Evolutionary conservation across 164 flowering plant genomes (phyloP).

Genomic region (Magnolia kwangsiensis): DNA sequence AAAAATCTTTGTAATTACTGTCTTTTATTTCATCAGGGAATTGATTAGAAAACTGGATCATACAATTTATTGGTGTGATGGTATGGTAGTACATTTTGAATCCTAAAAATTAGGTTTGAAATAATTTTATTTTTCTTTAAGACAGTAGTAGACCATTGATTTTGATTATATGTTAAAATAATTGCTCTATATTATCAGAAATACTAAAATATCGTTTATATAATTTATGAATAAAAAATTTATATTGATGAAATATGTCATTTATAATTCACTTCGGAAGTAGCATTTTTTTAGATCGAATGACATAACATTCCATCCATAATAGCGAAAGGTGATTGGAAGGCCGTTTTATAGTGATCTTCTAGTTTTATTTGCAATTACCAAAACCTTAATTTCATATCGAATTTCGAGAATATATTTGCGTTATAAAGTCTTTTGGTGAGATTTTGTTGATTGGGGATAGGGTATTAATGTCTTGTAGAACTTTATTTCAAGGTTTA

Average conservation of each 20-base stretch:
- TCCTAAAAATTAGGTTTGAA: background rate
- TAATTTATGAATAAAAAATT: too few relatives aligned
- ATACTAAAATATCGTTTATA: background rate
- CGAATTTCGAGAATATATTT: background rate
- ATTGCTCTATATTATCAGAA: too few relatives aligned
- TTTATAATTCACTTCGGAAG: too few relatives aligned
- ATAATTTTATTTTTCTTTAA: too few relatives aligned
- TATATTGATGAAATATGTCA: background rate
- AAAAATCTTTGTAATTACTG: too few relatives aligned
- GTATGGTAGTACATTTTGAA: too few relatives aligned
- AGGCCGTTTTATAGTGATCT: background rate
- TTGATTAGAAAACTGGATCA: background rate
- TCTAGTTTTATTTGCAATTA: background rate
- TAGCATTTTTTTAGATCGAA: too few relatives aligned
- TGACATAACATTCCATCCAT: background rate
- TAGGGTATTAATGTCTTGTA: background rate
- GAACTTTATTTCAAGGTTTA: too few relatives aligned
- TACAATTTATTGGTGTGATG: background rate
- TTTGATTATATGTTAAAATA: too few relatives aligned
- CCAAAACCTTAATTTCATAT: background rate
- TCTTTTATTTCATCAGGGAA: background rate
- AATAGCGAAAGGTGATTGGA: background rate
- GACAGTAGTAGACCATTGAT: background rate
- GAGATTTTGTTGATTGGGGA: background rate
- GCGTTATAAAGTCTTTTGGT: background rate